phyloP scores from a whole-genome alignment of 768 basidiomycete species.

The Symmetrospora coprosmae region DNA sequence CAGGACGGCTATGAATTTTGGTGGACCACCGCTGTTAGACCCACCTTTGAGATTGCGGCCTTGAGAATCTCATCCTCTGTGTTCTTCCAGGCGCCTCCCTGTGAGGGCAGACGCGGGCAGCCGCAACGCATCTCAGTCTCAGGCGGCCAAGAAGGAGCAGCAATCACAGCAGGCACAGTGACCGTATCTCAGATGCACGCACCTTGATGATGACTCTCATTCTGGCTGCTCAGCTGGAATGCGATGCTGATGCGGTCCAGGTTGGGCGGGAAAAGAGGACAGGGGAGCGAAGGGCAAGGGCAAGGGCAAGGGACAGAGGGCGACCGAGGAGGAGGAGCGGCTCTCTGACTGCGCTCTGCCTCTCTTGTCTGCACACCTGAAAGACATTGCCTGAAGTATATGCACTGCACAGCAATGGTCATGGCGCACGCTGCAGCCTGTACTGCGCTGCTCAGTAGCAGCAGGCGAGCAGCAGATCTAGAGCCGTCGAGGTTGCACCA shows the following conservation, averaged over 20 bases:
- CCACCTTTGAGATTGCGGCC: slow-evolving; percentile 61
- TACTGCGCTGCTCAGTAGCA: no score
- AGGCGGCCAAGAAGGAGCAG: background rate
- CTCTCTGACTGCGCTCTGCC: background rate
- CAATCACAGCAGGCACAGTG: slow-evolving; percentile 16
- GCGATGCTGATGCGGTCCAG: background rate
- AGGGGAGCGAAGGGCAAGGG: no score
- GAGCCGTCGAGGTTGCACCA: no score
- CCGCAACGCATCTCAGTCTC: background rate
- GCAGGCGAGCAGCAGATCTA: no score
- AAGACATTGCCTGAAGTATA: background rate
- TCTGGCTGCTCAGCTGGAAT: background rate
- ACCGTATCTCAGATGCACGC: slow-evolving; percentile 23
- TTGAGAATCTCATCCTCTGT: slow-evolving; percentile 95
- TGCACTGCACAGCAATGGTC: no score
- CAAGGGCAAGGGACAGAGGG: no score
- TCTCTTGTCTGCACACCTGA: background rate
- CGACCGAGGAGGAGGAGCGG: no score
- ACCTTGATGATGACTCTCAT: slow-evolving; percentile 31
- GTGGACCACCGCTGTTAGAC: slow-evolving; percentile 9
- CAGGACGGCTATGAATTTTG: background rate
- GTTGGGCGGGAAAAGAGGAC: background rate
- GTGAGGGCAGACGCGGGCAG: background rate
- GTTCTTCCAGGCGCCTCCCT: slow-evolving; percentile 48
- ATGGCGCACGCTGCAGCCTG: no score